Evolutionary conservation across 2,329 filamentous ascomycete species (phyloP).

Genomic region (Magnaporthiopsis incrustans): DNA sequence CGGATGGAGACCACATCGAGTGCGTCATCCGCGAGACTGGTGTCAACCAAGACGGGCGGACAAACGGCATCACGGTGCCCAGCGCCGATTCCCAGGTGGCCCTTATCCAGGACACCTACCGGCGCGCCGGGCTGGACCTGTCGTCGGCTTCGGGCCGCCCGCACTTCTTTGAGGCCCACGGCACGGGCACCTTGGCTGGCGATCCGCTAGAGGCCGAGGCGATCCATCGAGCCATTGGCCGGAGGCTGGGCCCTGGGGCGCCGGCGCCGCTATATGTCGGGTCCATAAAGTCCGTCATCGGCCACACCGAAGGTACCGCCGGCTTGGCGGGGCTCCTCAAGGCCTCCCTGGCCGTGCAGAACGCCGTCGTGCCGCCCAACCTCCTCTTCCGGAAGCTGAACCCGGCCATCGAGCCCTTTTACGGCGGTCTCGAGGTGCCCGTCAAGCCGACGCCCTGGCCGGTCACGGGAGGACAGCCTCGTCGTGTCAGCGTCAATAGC

Average conservation of each 20-base stretch:
- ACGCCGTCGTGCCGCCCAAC: conserved; percentile 19
- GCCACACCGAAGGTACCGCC: conserved; percentile 38
- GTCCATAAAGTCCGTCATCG: conserved; percentile 25
- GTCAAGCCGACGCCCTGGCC: background rate
- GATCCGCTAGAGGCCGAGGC: conserved; percentile 3
- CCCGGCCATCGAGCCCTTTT: conserved; percentile 9
- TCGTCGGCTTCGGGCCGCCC: too few species aligned
- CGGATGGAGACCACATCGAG: conserved; percentile 30
- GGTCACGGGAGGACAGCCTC: background rate
- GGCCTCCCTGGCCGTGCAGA: conserved; percentile 28
- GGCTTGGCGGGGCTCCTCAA: conserved; percentile 38
- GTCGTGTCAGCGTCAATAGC: conserved; percentile 15
- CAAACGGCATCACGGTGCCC: conserved; percentile 33
- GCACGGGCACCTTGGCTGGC: conserved; percentile 25
- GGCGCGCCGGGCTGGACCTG: conserved; percentile 15
- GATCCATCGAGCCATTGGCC: too few species aligned
- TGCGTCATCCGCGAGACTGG: conserved; percentile 25
- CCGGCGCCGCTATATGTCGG: background rate
- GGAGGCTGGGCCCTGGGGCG: too few species aligned
- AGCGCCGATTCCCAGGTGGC: conserved; percentile 19
- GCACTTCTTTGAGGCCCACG: conserved; percentile 27
- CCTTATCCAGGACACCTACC: conserved; percentile 25
- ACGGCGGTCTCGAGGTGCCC: conserved; percentile 17
- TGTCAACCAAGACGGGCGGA: conserved; percentile 30
- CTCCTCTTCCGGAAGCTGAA: background rate